Conservation (phyloP, 2,329 filamentous ascomycete genomes). For the Leptographium wingfieldii region DNA sequence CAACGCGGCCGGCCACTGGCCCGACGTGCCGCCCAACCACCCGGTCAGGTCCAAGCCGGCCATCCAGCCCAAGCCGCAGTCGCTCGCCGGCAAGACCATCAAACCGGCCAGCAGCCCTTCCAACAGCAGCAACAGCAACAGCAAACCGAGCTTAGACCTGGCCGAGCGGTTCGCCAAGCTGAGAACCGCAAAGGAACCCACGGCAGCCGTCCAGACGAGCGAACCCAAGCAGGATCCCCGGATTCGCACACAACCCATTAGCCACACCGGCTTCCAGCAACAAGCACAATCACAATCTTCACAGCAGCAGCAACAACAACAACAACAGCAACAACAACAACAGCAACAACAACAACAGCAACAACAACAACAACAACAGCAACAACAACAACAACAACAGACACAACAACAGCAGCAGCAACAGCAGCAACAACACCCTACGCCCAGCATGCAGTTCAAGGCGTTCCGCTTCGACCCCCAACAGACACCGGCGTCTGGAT, state of each 20-base stretch:
- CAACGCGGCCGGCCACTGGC: not conserved
- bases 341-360: constrained; percentile 1
- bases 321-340: too few species aligned
- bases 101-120: constrained; percentile 17
- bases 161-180: constrained; percentile 45
- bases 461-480: not conserved
- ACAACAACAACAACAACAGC: not conserved
- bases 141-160: constrained; percentile 33
- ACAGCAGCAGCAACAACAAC: constrained; percentile 1
- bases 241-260: constrained; percentile 37
- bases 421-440: too few species aligned
- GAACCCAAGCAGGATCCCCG: constrained; percentile 33
- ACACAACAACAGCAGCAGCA: not conserved
- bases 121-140: constrained; percentile 17
- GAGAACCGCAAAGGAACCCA: constrained; percentile 21
- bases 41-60: constrained; percentile 26
- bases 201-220: constrained; percentile 9
- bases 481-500: not conserved
- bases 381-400: not conserved
- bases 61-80: constrained; percentile 55
- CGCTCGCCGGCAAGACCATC: constrained; percentile 49
- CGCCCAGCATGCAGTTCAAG: constrained; percentile 2
- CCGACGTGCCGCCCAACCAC: not conserved
- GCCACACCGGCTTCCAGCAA: constrained; percentile 19
- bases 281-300: not conserved